Percentiles rank a stretch among this genome's conserved stretches.
phyloP scores from a whole-genome alignment of 805 yeast genomes.

The Saccharomycopsis sp. region DNA sequence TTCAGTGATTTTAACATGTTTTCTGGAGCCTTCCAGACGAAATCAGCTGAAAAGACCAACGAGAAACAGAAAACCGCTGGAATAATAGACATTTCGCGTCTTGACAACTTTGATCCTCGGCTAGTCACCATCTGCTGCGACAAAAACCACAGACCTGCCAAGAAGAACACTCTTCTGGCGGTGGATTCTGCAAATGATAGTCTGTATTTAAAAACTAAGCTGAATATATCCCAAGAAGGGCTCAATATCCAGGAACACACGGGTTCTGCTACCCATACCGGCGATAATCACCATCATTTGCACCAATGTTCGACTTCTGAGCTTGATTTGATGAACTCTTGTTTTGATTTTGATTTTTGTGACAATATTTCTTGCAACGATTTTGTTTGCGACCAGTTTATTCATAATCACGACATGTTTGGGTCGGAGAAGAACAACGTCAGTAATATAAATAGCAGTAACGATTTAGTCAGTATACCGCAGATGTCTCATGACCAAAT shows the following conservation, averaged over 20 bases:
- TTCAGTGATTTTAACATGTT: not conserved
- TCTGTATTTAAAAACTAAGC: not conserved
- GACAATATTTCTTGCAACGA: constrained; percentile 18
- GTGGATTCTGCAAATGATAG: not conserved
- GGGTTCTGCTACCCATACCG: not conserved
- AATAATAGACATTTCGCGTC: not conserved
- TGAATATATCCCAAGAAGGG: not conserved
- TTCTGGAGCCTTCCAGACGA: not conserved
- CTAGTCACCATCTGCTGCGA: constrained; percentile 21
- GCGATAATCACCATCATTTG: constrained; percentile 12
- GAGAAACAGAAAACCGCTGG: not conserved
- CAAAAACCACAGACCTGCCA: constrained; percentile 5
- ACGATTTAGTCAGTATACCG: not conserved
- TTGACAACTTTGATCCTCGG: not conserved
- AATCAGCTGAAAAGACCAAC: not conserved
- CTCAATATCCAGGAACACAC: not conserved
- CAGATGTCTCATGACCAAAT: not conserved
- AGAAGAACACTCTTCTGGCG: not conserved
- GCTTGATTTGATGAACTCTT: constrained; percentile 20
- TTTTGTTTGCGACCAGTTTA: constrained; percentile 20
- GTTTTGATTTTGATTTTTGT: constrained; percentile 22
- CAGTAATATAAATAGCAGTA: not conserved
- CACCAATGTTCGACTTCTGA: constrained; percentile 17
- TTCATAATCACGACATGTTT: constrained; percentile 7
- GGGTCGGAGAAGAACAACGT: not conserved